Evolutionary conservation across 1,139 yeast species (phyloP), one percentile per base, ranked within the genome.

Genomic region (Geotrichum klebahnii): DNA sequence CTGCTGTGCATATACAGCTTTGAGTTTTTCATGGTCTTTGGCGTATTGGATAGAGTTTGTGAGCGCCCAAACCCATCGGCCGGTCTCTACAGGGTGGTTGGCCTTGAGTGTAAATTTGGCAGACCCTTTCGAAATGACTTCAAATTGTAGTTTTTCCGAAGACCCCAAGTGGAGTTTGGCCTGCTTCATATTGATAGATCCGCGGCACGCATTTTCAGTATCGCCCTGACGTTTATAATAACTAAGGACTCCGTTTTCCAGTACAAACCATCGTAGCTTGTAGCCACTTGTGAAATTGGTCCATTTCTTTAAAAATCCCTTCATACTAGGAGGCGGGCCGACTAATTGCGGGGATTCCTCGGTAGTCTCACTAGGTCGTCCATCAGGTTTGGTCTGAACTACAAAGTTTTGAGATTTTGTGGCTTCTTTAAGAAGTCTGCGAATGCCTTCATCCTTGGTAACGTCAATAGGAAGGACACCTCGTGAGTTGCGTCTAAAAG

Each of bases 201-300:
- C 99, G 41, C 98, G 77, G 63, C 97, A 89, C 55, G 88, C 86
- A 52, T 71, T 72, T 61, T 79, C 82, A n/a, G 95, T 84, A 63
- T 92, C 98, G 56, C 87, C 95, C 61, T 94, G 97, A 51, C 83
- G 81, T 60, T 92, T 84, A 68, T 87, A 92, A 67, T 92, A 92
- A 1, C 96, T 85, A 50, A 94, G 73, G 31, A 84, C 78, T 2
- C 97, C 97, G 60, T 83, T 80, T 63, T 89, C 95, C 57, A 92
- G 73, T 8, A 88, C 85, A 67, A 92, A 94, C 82, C 95, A 92
- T 54, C 99, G 81, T 48, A 92, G 74, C 63, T 90, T 90, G 68
- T 92, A 92, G 19, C 99, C 98, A 20, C 89, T 80, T 0, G 97
- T 96, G 67, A 90, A 88, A 67, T 92, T 94, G 3, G 98, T 92